These are phyloP conservation scores for Punctularia strigosozonata DNA, from an alignment of 768 basidiomycete genomes.

Conservation along the genomic window DNA sequence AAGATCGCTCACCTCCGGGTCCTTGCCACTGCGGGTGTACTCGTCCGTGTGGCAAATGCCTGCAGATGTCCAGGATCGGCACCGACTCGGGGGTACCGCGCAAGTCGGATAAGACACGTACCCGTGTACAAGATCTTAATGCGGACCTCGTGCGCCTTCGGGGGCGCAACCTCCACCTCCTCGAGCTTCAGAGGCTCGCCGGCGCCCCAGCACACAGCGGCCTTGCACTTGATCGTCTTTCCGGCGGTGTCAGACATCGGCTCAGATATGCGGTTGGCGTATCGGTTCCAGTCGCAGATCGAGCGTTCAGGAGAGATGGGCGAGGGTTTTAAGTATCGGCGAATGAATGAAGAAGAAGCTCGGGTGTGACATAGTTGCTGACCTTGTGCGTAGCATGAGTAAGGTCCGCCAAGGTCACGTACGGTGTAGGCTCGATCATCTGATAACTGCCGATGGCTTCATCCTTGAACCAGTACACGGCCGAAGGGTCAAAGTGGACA, in stretches of 20 bases:
- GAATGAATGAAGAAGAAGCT: too few relatives aligned
- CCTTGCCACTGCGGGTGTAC: conserved; percentile 92
- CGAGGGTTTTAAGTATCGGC: too few relatives aligned
- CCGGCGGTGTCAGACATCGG: conserved; percentile 69
- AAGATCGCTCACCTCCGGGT: conserved; percentile 62
- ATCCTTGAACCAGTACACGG: too few relatives aligned
- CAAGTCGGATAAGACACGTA: conserved; percentile 15
- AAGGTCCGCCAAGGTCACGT: too few relatives aligned
- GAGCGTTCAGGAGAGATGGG: background rate
- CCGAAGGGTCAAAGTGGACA: too few relatives aligned
- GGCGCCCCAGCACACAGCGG: conserved; percentile 92
- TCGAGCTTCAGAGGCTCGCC: conserved; percentile 80
- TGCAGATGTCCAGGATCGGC: too few relatives aligned
- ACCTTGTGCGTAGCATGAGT: too few relatives aligned
- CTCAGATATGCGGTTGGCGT: too few relatives aligned
- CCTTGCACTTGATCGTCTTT: conserved; percentile 76
- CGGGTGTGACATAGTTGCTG: too few relatives aligned
- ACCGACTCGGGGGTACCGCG: background rate
- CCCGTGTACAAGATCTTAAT: conserved; percentile 91
- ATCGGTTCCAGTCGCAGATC: background rate
- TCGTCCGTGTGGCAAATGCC: conserved; percentile 98
- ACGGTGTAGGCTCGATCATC: too few relatives aligned
- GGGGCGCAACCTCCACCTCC: conserved; percentile 89
- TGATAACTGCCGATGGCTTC: too few relatives aligned
- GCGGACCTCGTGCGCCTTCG: conserved; percentile 81